A percentile compares a stretch with the other conserved stretches of the same genome.
Conservation (phyloP, 2,329 filamentous ascomycete species). For the Beauveria bassiana region DNA sequence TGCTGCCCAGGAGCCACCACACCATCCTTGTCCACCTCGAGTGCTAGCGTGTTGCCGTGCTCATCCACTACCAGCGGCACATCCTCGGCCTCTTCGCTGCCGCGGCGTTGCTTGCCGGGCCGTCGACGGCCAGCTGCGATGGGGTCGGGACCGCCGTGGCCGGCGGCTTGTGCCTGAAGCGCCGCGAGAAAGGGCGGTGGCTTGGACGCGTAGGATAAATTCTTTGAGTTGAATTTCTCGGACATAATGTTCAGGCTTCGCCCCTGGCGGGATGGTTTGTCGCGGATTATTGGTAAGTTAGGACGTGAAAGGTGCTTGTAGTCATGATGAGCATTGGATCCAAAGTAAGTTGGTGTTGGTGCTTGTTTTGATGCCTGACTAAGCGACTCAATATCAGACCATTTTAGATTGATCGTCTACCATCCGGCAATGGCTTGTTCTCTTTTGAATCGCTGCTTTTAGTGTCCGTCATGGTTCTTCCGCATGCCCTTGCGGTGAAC, state of each 20-base stretch:
- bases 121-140: constrained; percentile 42
- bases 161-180: constrained; percentile 39
- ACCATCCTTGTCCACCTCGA: constrained; percentile 39
- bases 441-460: no score
- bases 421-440: neutral
- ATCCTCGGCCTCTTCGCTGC: constrained; percentile 67
- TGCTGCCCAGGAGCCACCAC: constrained; percentile 24
- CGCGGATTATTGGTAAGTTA: neutral
- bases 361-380: neutral
- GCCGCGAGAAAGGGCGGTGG: constrained; percentile 48
- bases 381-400: neutral
- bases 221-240: constrained; percentile 55
- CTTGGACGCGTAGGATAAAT: constrained; percentile 51
- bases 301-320: neutral
- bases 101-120: constrained; percentile 46
- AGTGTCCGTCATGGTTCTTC: no score
- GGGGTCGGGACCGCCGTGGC: constrained; percentile 41
- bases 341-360: neutral
- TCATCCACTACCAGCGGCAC: constrained; percentile 69
- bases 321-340: neutral
- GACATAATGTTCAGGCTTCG: constrained; percentile 22
- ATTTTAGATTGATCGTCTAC: neutral
- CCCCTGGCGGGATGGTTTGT: neutral
- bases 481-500: neutral
- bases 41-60: constrained; percentile 53